Conservation (phyloP, 805 yeast genomes). For the Yarrowia keelungensis region DNA sequence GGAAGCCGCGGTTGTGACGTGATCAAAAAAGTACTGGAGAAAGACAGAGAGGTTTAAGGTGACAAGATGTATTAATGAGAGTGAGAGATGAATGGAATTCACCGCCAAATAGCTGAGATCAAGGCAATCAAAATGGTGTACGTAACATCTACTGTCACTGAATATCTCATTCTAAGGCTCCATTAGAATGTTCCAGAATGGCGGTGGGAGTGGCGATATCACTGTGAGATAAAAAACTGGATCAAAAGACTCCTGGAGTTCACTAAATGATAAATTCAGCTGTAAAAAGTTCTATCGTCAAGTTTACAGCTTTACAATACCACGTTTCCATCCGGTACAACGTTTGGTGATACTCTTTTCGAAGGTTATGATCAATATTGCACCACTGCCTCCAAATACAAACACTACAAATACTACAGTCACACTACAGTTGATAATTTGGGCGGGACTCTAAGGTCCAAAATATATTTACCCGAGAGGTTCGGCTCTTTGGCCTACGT, state of each 20-base stretch:
- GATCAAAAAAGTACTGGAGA: background rate
- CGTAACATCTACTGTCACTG: background rate
- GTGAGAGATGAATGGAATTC: no score
- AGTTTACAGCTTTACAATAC: no score
- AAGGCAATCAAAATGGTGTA: background rate
- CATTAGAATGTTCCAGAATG: background rate
- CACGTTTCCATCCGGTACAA: no score
- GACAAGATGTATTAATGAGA: background rate
- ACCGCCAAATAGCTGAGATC: background rate
- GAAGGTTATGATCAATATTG: no score
- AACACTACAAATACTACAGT: background rate
- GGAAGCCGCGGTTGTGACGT: background rate
- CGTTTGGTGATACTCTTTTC: no score
- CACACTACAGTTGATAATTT: background rate
- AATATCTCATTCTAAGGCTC: no score
- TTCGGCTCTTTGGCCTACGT: slow-evolving; percentile 7
- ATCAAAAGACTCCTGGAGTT: background rate
- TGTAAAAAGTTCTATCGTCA: no score
- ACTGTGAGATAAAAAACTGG: no score
- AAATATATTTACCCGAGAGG: slow-evolving; percentile 19
- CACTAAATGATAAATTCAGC: background rate
- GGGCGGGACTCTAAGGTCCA: slow-evolving; percentile 14
- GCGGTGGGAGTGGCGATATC: background rate
- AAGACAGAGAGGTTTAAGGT: background rate
- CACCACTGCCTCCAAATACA: background rate